phyloP scores from a whole-genome alignment of 169 alveolate species.

The Miamiensis avidus region DNA sequence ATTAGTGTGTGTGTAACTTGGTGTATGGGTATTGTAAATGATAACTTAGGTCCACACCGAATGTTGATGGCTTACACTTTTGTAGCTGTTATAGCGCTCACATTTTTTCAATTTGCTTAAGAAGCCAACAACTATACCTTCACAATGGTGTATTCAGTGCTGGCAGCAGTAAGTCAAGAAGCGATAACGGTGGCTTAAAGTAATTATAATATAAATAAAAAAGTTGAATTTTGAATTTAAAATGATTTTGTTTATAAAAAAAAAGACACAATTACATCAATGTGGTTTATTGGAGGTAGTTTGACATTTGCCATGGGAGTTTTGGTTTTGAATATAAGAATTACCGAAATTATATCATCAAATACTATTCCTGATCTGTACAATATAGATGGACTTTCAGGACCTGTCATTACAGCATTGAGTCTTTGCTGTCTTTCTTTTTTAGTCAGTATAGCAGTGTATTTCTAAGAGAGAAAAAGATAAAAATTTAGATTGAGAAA shows the following conservation, averaged over 20 bases:
- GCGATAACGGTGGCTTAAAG: not conserved
- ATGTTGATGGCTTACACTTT: not conserved
- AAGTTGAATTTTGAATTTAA: too few species aligned
- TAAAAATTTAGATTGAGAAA: too few species aligned
- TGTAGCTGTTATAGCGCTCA: not conserved
- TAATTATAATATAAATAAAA: too few species aligned
- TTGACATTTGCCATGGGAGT: not conserved
- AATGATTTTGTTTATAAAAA: too few species aligned
- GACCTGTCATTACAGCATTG: not conserved
- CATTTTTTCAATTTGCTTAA: not conserved
- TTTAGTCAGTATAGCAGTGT: too few species aligned
- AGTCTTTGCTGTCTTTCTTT: not conserved
- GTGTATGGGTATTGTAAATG: not conserved
- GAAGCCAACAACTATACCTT: not conserved
- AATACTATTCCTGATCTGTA: not conserved
- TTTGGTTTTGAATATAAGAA: not conserved
- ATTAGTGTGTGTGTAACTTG: not conserved
- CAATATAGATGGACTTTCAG: not conserved
- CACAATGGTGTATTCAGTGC: not conserved
- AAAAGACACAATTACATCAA: not conserved
- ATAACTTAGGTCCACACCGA: not conserved
- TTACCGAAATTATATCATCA: not conserved
- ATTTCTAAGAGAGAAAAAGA: too few species aligned
- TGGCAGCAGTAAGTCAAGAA: not conserved
- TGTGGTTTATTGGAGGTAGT: not conserved